phyloP scores from a whole-genome alignment of 2,329 filamentous ascomycete genomes.

The Pseudocercospora pini-densiflorae region DNA sequence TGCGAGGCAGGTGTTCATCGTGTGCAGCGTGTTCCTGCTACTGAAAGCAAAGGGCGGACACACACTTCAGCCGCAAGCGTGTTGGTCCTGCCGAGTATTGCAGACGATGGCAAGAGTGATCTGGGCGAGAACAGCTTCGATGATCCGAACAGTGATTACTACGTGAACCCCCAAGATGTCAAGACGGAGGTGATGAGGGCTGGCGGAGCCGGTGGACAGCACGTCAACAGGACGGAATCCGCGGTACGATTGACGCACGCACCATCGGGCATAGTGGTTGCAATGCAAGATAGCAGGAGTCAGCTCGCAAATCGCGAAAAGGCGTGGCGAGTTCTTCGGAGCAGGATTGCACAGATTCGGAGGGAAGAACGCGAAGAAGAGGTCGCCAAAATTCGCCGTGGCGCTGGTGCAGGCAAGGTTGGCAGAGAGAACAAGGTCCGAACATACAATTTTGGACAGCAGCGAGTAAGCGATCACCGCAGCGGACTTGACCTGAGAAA shows the following conservation, averaged over 20 bases:
- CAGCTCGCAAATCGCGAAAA: conserved; percentile 87
- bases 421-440: conserved; percentile 92
- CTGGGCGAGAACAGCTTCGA: conserved; percentile 66
- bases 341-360: conserved; percentile 77
- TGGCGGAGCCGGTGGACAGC: conserved; percentile 89
- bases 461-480: conserved; percentile 87
- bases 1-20: conserved; percentile 93
- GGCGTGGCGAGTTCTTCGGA: conserved; percentile 84
- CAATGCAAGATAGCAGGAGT: conserved; percentile 90
- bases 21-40: conserved; percentile 90
- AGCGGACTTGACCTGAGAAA: conserved; percentile 80
- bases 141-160: conserved; percentile 89
- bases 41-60: conserved; percentile 86
- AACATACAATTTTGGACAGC: conserved; percentile 82
- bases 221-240: conserved; percentile 98
- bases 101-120: conserved; percentile 57
- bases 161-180: conserved; percentile 83
- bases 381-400: conserved; percentile 72
- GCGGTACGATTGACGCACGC: conserved; percentile 90
- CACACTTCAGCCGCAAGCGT: conserved; percentile 94
- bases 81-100: conserved; percentile 86
- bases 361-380: conserved; percentile 85
- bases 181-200: conserved; percentile 87
- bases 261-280: conserved; percentile 83
- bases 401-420: conserved; percentile 77